Conservation (phyloP, 306 rosid genomes). For the Crataegus laevigata region DNA sequence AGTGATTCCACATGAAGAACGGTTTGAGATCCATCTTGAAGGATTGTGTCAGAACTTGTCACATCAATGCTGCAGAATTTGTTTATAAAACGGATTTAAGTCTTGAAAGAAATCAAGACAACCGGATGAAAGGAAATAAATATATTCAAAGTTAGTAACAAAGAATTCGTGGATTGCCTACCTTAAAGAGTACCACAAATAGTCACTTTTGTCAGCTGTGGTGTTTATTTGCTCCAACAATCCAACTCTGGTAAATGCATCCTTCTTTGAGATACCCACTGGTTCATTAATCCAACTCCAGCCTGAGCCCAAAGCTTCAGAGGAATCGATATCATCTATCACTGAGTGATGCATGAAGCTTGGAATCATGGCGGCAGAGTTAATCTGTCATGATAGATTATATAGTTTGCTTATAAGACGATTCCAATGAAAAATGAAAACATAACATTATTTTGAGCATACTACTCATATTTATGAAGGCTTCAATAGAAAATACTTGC, state of each 20-base stretch:
- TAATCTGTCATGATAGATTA: slow-evolving; percentile 48
- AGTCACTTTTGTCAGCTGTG: slow-evolving; percentile 88
- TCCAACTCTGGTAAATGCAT: slow-evolving; percentile 62
- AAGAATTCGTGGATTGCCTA: slow-evolving; percentile 20
- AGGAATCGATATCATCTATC: slow-evolving; percentile 35
- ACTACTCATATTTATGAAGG: not conserved
- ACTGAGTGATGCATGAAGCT: slow-evolving; percentile 50
- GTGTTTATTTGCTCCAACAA: slow-evolving; percentile 83
- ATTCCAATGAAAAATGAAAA: slow-evolving; percentile 5
- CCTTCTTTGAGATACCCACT: slow-evolving; percentile 65
- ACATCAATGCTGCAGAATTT: slow-evolving; percentile 39
- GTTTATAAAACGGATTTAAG: not conserved
- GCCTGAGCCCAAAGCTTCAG: slow-evolving; percentile 37
- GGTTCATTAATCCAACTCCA: slow-evolving; percentile 95
- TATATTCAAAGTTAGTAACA: not conserved
- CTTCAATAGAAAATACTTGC: not conserved
- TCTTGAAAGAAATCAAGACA: slow-evolving; percentile 6
- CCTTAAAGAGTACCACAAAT: slow-evolving; percentile 91
- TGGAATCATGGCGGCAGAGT: slow-evolving; percentile 52
- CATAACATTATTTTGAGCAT: not conserved
- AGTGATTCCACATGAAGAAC: slow-evolving; percentile 83
- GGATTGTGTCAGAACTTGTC: not conserved
- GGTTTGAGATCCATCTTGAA: slow-evolving; percentile 43
- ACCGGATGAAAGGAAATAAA: not conserved
- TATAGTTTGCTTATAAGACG: slow-evolving; percentile 1